phyloP scores from a whole-genome alignment of 1,284 basidiomycete genomes.

The Xanthoconium separans region DNA sequence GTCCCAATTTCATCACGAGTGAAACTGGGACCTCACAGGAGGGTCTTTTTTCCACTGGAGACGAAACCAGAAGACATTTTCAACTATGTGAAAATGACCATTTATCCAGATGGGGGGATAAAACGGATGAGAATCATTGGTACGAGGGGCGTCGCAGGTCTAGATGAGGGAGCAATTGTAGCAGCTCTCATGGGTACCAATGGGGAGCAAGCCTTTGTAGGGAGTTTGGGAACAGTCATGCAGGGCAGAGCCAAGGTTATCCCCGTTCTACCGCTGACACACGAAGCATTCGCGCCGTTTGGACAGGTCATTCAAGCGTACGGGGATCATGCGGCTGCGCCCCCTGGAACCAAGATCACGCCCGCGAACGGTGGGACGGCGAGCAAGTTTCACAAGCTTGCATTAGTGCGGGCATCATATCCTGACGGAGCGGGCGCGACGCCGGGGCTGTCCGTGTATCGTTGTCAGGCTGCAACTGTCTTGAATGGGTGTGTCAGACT shows the following conservation, averaged over 20 bases:
- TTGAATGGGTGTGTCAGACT: slow-evolving; percentile 52
- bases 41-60: slow-evolving; percentile 86
- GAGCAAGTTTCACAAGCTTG: slow-evolving; percentile 86
- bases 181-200: slow-evolving; percentile 5
- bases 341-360: slow-evolving; percentile 68
- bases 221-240: neutral
- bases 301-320: slow-evolving; percentile 89
- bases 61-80: slow-evolving; percentile 57
- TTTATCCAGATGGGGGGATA: slow-evolving; percentile 94
- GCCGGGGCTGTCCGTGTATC: slow-evolving; percentile 70
- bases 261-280: slow-evolving; percentile 76
- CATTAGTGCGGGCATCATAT: slow-evolving; percentile 66
- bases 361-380: slow-evolving; percentile 87
- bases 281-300: slow-evolving; percentile 79
- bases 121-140: slow-evolving; percentile 90
- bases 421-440: slow-evolving; percentile 54
- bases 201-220: slow-evolving; percentile 1
- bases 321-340: slow-evolving; percentile 60
- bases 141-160: slow-evolving; percentile 39
- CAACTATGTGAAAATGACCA: slow-evolving; percentile 87
- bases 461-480: slow-evolving; percentile 61
- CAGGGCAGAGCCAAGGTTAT: slow-evolving; percentile 36
- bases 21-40: slow-evolving; percentile 86
- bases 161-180: slow-evolving; percentile 11
- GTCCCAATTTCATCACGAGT: slow-evolving; percentile 70